Conservation (phyloP, 2,329 filamentous ascomycete species). For the Nemania bipapillata region DNA sequence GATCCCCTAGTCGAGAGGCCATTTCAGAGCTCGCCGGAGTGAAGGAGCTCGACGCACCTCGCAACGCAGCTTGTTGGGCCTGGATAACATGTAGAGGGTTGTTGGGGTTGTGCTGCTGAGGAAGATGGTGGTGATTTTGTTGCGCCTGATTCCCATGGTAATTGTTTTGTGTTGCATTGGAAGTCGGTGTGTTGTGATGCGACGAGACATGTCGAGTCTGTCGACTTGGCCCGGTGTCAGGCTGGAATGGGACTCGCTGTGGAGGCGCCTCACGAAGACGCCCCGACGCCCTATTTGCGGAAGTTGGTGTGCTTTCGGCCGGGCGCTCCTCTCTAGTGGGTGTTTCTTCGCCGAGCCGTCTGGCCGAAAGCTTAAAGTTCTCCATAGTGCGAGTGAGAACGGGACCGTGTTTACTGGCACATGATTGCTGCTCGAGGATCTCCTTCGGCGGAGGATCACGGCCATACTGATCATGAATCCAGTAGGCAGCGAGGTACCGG, state of each 20-base stretch:
- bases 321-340: slow-evolving; percentile 71
- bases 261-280: slow-evolving; percentile 84
- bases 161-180: slow-evolving; percentile 41
- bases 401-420: slow-evolving; percentile 84
- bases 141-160: slow-evolving; percentile 39
- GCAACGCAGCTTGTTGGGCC: slow-evolving; percentile 49
- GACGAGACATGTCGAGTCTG: slow-evolving; percentile 68
- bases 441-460: slow-evolving; percentile 87
- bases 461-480: slow-evolving; percentile 80
- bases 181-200: slow-evolving; percentile 54
- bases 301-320: slow-evolving; percentile 60
- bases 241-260: slow-evolving; percentile 85
- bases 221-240: slow-evolving; percentile 74
- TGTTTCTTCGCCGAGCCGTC: slow-evolving; percentile 68
- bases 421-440: slow-evolving; percentile 79
- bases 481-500: slow-evolving; percentile 87
- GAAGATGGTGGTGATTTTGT: slow-evolving; percentile 44
- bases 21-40: slow-evolving; percentile 67
- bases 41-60: slow-evolving; percentile 57
- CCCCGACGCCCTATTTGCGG: slow-evolving; percentile 68
- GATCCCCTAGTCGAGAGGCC: slow-evolving; percentile 69
- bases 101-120: slow-evolving; percentile 48
- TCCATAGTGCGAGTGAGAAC: slow-evolving; percentile 82
- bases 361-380: slow-evolving; percentile 70
- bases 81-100: slow-evolving; percentile 50